phyloP scores from a whole-genome alignment of 1,284 basidiomycete genomes.

The Wolfiporia cocos region DNA sequence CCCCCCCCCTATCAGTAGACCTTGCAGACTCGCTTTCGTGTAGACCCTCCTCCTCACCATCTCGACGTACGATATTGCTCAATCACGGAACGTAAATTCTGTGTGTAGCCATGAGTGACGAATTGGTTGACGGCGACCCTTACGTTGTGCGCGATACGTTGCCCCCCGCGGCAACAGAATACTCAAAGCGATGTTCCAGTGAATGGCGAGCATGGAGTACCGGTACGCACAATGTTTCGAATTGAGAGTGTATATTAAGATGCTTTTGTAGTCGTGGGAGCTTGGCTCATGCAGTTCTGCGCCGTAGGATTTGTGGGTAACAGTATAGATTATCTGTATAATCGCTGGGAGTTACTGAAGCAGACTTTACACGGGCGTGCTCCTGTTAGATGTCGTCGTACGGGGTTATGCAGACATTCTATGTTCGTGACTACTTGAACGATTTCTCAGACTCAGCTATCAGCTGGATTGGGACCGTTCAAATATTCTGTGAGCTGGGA shows the following conservation, averaged over 20 bases:
- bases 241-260: neutral
- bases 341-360: neutral
- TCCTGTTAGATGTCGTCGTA: slow-evolving; percentile 2
- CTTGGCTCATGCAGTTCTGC: slow-evolving; percentile 4
- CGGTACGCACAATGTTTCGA: neutral
- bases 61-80: too few relatives aligned
- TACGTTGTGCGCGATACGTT: too few relatives aligned
- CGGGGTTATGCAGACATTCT: slow-evolving; percentile 7
- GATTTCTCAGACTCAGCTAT: slow-evolving; percentile 26
- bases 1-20: too few relatives aligned
- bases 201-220: slow-evolving; percentile 2
- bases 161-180: too few relatives aligned
- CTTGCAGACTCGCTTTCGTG: too few relatives aligned
- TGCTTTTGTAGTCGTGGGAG: neutral
- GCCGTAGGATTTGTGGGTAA: slow-evolving; percentile 4
- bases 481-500: slow-evolving; percentile 26
- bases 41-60: too few relatives aligned
- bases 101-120: too few relatives aligned
- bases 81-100: too few relatives aligned
- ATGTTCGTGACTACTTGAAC: neutral
- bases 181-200: too few relatives aligned
- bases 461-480: slow-evolving; percentile 37
- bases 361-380: neutral
- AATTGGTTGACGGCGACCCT: too few relatives aligned
- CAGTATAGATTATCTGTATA: neutral